phyloP scores from a whole-genome alignment of 148 eudicot genomes.

The Oxyria digyna region DNA sequence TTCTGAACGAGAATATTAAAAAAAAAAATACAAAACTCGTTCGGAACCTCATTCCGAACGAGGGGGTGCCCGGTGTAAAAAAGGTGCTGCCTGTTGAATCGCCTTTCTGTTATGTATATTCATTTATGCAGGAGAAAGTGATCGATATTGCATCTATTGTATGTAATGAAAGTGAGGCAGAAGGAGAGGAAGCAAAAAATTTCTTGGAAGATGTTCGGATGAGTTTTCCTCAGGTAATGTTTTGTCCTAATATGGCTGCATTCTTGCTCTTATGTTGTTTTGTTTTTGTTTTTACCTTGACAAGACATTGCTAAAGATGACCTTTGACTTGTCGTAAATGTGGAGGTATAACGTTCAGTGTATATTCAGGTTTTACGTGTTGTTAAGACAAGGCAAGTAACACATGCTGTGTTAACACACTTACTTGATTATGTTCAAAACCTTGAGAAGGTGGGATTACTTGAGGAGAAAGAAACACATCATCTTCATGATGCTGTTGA shows the following conservation, averaged over 20 bases:
- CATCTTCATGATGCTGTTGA: constrained; percentile 96
- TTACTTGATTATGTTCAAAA: constrained; percentile 66
- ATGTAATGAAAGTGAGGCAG: constrained; percentile 72
- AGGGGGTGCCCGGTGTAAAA: no score
- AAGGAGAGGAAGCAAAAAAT: constrained; percentile 78
- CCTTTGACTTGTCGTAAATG: background rate
- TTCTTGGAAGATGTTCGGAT: constrained; percentile 90
- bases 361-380: constrained; percentile 65
- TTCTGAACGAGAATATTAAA: no score
- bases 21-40: no score
- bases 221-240: constrained; percentile 78
- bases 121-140: constrained; percentile 59
- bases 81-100: no score
- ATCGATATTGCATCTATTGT: constrained; percentile 50
- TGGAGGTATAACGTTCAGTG: background rate
- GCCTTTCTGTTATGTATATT: no score
- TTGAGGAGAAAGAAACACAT: constrained; percentile 76
- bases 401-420: constrained; percentile 76
- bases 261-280: background rate
- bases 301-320: background rate
- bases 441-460: constrained; percentile 79
- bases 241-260: background rate
- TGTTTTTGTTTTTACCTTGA: background rate
- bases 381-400: constrained; percentile 95
- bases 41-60: no score